Percentiles rank a stretch among this genome's conserved stretches.
Conservation (phyloP, 495 filamentous ascomycete species). For the Xylaria scruposa region DNA sequence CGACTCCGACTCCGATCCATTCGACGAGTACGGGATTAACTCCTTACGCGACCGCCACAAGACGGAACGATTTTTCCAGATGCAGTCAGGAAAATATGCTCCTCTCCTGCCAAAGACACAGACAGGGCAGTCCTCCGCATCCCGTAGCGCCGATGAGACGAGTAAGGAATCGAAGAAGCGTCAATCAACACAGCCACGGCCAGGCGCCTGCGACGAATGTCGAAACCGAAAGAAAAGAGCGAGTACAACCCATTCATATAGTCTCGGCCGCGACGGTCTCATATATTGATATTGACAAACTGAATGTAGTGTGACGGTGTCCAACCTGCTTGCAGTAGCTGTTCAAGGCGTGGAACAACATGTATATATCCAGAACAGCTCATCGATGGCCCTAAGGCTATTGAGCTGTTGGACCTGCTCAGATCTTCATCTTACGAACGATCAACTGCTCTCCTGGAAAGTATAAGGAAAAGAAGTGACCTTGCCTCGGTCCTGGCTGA, state of each 20-base stretch:
- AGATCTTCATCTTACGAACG: constrained; percentile 10
- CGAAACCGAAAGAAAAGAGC: constrained; percentile 17
- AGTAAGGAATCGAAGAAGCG: constrained; percentile 13
- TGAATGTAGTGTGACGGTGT: constrained; percentile 17
- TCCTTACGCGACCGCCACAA: no score
- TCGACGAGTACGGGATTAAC: no score
- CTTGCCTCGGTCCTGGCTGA: background rate
- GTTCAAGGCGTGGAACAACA: constrained; percentile 5
- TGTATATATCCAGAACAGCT: constrained; percentile 19
- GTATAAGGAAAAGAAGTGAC: background rate
- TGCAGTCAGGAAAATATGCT: constrained; percentile 18
- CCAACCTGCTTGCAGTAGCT: constrained; percentile 9
- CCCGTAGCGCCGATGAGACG: background rate
- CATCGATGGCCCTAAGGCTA: constrained; percentile 15
- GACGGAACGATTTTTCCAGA: no score
- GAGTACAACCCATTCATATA: background rate
- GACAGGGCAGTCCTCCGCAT: background rate
- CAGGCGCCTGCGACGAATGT: constrained; percentile 19
- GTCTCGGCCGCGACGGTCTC: background rate
- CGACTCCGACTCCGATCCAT: no score
- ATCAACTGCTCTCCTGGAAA: constrained; percentile 16
- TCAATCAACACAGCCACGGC: constrained; percentile 10
- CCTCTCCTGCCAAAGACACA: constrained; percentile 5
- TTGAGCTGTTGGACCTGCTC: constrained; percentile 19
- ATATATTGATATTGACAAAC: background rate